These are phyloP conservation scores for Boletus sp. DNA, from an alignment of 768 basidiomycete species.

Conservation along the genomic window DNA sequence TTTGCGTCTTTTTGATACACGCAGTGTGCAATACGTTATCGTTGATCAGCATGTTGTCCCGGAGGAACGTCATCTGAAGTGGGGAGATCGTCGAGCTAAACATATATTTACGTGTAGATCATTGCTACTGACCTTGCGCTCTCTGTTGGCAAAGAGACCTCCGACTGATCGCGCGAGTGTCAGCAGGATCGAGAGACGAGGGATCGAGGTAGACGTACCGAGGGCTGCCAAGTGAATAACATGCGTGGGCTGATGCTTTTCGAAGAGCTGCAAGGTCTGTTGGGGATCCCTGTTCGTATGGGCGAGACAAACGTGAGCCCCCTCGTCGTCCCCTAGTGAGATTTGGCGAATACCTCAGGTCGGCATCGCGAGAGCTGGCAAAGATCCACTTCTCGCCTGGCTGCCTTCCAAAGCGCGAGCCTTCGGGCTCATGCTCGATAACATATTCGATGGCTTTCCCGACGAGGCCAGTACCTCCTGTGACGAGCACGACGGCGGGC, in stretches of 20 bases:
- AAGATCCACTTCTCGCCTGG: conserved; percentile 87
- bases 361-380: conserved; percentile 72
- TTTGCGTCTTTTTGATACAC: conserved; percentile 59
- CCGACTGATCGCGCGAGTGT: conserved; percentile 55
- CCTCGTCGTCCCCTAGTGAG: neutral
- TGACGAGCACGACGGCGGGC: conserved; percentile 64
- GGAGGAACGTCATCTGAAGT: conserved; percentile 78
- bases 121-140: conserved; percentile 62
- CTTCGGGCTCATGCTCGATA: conserved; percentile 73
- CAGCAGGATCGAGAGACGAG: conserved; percentile 5
- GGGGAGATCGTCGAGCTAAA: neutral
- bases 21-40: conserved; percentile 85
- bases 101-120: neutral
- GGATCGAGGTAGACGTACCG: conserved; percentile 44
- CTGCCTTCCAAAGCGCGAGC: conserved; percentile 73
- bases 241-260: conserved; percentile 91
- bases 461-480: conserved; percentile 83
- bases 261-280: conserved; percentile 70
- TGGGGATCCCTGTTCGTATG: conserved; percentile 53
- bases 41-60: conserved; percentile 94
- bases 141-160: conserved; percentile 94
- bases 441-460: conserved; percentile 80
- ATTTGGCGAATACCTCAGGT: conserved; percentile 63
- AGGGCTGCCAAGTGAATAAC: conserved; percentile 96
- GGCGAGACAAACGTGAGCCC: conserved; percentile 3